These are phyloP conservation scores for Daldinia decipiens DNA, from an alignment of 495 filamentous ascomycete species.

Conservation along the genomic window DNA sequence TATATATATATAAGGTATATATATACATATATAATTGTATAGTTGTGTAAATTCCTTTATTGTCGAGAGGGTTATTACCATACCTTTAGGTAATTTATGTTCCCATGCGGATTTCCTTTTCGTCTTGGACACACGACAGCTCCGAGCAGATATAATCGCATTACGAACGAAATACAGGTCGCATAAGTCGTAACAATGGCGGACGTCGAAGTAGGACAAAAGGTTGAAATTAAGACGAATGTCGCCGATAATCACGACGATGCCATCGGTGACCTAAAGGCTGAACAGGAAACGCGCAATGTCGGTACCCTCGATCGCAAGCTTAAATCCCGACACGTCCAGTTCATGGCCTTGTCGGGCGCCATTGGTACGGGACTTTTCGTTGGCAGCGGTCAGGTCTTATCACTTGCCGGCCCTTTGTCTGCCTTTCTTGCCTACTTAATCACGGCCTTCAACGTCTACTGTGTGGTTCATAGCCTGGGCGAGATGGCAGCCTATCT, in stretches of 20 bases:
- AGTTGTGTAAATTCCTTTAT: background rate
- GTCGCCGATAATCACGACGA: conserved; percentile 33
- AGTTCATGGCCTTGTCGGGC: conserved; percentile 72
- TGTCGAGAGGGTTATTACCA: background rate
- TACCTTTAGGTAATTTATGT: background rate
- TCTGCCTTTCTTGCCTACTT: conserved; percentile 61
- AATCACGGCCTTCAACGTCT: conserved; percentile 48
- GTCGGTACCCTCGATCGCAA: conserved; percentile 59
- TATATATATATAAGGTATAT: background rate
- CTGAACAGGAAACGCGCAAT: conserved; percentile 42
- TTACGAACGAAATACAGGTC: background rate
- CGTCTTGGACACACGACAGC: background rate
- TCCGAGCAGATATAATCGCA: background rate
- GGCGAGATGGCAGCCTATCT: conserved; percentile 72
- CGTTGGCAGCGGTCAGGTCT: conserved; percentile 52
- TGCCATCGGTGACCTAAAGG: conserved; percentile 32
- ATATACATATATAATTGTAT: too few species aligned
- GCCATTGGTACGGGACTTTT: conserved; percentile 68
- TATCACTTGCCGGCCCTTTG: conserved; percentile 52
- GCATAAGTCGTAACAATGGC: conserved; percentile 32
- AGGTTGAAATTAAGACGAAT: conserved; percentile 22
- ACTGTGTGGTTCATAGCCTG: conserved; percentile 51
- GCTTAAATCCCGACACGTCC: conserved; percentile 67
- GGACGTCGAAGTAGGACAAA: conserved; percentile 37
- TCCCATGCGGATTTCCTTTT: background rate